Base-by-base conservation (phyloP, 306 rosid species). In the Dalbergia cultrata region DNA sequence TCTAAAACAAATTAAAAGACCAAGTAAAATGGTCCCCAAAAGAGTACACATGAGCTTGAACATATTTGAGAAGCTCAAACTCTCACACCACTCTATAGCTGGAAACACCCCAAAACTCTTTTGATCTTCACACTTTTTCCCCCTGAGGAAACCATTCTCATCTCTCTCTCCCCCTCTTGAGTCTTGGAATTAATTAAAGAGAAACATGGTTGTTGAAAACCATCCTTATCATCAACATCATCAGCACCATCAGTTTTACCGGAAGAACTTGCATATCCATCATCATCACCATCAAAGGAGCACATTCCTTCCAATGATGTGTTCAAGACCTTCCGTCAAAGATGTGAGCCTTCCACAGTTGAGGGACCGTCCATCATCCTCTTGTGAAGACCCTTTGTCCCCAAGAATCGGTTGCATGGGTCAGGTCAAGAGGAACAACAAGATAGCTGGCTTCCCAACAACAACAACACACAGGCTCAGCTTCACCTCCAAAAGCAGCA, bases 401-500 rank as follows among this genome's bases (percentile, higher is more conserved):
- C 99, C 99, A 2, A 92, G 80, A 88, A 93, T 93, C 83, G 85
- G 97, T 57, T 96, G 99, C 89, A 93, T 89, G 91, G 99, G 99
- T 67, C 98, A 96, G 75, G 99, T 96, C 1, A 96, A 92, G 81
- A 87, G 98, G 57, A 87, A 85, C 85, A 93, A 93, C 92, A 93
- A 74, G 73, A 90, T 91, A 2, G 72, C 84, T 2, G 97, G 95
- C 3, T 81, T 88, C 13, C 97, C 97, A 43, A 16, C 78, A 56
- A 58, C 89, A 37, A 22, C 12, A 13, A 0, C 14, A 22, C 84
- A 86, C 19, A 86, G 82, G 72, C 64, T 85, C 74, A 72, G 62
- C 72, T 75, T 61, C 81, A 60, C 60, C 10, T 7, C 57, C 26
- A 83, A 80, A 75, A 81, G 70, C 22, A 76, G 18, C 18, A 26